phyloP scores from a whole-genome alignment of 345 rosid species.

The Ceriops tagal region DNA sequence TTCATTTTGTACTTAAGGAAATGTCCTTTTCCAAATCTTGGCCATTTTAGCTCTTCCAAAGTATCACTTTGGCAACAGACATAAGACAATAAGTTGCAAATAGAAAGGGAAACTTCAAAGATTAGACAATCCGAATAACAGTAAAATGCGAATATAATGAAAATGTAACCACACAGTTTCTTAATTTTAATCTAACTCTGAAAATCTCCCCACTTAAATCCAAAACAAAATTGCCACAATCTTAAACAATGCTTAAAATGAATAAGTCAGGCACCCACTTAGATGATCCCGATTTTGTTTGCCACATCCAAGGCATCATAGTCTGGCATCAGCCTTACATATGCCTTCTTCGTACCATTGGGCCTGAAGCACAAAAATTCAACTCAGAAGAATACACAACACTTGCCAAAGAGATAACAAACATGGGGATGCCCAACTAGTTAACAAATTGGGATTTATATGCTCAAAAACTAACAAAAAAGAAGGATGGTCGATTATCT shows the following conservation, averaged over 20 bases:
- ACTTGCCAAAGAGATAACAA: too few relatives aligned
- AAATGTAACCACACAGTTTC: slow-evolving; percentile 3
- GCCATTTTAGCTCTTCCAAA: too few relatives aligned
- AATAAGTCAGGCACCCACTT: slow-evolving; percentile 18
- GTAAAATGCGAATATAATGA: not conserved
- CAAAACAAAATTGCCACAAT: slow-evolving; percentile 11
- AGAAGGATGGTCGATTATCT: too few relatives aligned
- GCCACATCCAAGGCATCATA: slow-evolving; percentile 94
- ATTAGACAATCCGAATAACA: not conserved
- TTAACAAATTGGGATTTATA: too few relatives aligned
- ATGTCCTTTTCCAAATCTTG: too few relatives aligned
- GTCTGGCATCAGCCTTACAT: slow-evolving; percentile 88
- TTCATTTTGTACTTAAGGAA: too few relatives aligned
- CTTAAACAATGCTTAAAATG: not conserved
- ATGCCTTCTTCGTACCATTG: slow-evolving; percentile 93
- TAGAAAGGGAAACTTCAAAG: not conserved
- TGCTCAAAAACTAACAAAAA: too few relatives aligned
- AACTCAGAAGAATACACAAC: not conserved
- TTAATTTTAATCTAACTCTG: slow-evolving; percentile 7
- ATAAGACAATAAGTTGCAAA: too few relatives aligned
- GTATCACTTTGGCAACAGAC: too few relatives aligned
- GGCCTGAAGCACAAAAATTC: slow-evolving; percentile 48
- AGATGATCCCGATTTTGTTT: slow-evolving; percentile 92
- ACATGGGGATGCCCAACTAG: too few relatives aligned
- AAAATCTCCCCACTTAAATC: not conserved